A percentile compares a stretch with the other conserved stretches of the same genome.
Conservation (phyloP, 2,329 filamentous ascomycete genomes). For the Aureobasidium leucospermi region DNA sequence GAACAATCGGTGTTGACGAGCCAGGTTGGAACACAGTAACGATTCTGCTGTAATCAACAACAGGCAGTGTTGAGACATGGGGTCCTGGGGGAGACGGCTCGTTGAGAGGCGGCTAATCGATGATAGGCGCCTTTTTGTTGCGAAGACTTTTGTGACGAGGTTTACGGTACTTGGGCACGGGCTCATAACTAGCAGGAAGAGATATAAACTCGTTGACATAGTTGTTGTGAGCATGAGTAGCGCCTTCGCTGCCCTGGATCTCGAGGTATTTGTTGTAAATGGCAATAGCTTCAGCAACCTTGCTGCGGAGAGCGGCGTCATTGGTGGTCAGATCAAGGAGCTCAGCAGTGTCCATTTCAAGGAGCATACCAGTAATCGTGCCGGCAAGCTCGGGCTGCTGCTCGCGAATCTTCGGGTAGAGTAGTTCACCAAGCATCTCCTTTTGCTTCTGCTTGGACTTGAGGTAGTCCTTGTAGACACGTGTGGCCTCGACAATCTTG, state of each 20-base stretch:
- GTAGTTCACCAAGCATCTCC: constrained; percentile 94
- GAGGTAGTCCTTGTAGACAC: constrained; percentile 97
- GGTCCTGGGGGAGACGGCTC: no score
- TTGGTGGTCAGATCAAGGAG: constrained; percentile 92
- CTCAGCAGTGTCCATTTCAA: constrained; percentile 98
- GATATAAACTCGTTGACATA: background rate
- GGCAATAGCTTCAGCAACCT: constrained; percentile 62
- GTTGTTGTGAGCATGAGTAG: background rate
- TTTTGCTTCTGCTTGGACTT: constrained; percentile 86
- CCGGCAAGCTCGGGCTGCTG: constrained; percentile 93
- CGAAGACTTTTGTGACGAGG: no score
- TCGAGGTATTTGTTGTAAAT: constrained; percentile 99
- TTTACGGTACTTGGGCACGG: no score
- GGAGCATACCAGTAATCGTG: constrained; percentile 99
- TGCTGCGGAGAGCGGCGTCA: constrained; percentile 77
- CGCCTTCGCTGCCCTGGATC: constrained; percentile 47
- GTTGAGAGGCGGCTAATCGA: no score
- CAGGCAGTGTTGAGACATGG: no score
- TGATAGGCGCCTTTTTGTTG: no score
- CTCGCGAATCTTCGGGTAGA: constrained; percentile 96
- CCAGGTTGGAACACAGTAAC: no score
- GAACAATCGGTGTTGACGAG: background rate
- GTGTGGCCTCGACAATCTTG: constrained; percentile 96
- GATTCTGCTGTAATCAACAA: no score
- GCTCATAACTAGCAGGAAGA: no score